These are phyloP conservation scores for Alternaria conjuncta DNA, from an alignment of 2,329 filamentous ascomycete species.

Conservation along the genomic window DNA sequence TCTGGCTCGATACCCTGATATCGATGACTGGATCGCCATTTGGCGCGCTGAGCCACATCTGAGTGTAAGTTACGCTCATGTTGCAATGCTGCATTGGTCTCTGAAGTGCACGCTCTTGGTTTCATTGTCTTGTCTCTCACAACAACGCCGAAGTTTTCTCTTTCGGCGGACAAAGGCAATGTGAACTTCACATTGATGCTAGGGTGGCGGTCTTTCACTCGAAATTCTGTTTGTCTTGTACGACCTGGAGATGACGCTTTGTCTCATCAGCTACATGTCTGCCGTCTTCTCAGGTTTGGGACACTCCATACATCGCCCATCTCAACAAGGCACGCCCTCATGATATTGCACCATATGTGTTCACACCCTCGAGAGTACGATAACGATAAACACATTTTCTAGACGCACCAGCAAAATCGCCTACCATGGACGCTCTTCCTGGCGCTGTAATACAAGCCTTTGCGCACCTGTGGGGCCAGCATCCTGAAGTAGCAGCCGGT, in stretches of 20 bases:
- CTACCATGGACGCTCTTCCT: not conserved
- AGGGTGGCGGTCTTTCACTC: not conserved
- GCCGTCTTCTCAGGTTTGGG: not conserved
- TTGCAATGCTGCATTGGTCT: not conserved
- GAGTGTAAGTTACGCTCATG: not conserved
- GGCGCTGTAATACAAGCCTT: not conserved
- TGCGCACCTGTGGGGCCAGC: not conserved
- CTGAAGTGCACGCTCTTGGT: not conserved
- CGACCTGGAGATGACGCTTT: not conserved
- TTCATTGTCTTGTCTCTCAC: not conserved
- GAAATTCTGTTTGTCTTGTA: not conserved
- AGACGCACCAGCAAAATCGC: not conserved
- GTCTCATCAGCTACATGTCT: not conserved
- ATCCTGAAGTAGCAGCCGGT: not conserved
- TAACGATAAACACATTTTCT: not conserved
- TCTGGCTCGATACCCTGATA: not conserved
- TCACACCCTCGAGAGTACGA: not conserved
- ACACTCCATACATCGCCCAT: not conserved
- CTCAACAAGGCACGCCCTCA: not conserved
- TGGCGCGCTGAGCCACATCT: not conserved
- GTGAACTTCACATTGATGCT: not conserved
- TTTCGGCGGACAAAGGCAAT: not conserved
- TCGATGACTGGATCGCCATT: not conserved
- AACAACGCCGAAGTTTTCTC: not conserved
- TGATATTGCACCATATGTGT: not conserved